phyloP scores from a whole-genome alignment of 257 asterid species.

The Nemophila menziesii region DNA sequence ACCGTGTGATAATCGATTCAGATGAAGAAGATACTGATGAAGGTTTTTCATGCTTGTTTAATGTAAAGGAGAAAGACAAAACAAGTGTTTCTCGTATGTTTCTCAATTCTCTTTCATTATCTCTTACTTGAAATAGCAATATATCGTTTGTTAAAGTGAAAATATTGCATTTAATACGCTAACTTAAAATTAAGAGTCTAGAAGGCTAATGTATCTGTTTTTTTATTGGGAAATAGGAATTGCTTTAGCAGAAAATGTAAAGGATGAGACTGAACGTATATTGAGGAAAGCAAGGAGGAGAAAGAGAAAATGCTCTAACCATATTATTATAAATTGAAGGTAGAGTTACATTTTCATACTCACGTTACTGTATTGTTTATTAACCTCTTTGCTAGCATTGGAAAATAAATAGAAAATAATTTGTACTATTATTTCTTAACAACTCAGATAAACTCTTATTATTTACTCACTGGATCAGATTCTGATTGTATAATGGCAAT shows the following conservation, averaged over 20 bases:
- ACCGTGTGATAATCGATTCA: slow-evolving; percentile 30
- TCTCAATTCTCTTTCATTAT: slow-evolving; percentile 8
- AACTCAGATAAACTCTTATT: neutral
- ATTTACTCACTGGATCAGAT: neutral
- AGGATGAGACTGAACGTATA: slow-evolving; percentile 53
- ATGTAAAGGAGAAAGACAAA: slow-evolving; percentile 36
- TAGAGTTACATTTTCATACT: slow-evolving; percentile 8
- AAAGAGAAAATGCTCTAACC: slow-evolving; percentile 59
- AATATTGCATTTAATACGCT: neutral
- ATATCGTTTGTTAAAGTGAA: too few species aligned
- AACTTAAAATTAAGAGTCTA: neutral
- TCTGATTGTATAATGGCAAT: neutral
- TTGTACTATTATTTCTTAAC: slow-evolving; percentile 1
- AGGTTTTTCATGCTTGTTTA: slow-evolving; percentile 56
- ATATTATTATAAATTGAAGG: slow-evolving; percentile 65
- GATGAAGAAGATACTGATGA: slow-evolving; percentile 78
- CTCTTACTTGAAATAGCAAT: slow-evolving; percentile 1
- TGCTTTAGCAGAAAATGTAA: slow-evolving; percentile 34
- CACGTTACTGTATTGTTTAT: slow-evolving; percentile 1
- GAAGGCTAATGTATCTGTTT: slow-evolving; percentile 3
- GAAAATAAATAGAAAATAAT: neutral
- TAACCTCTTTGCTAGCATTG: neutral
- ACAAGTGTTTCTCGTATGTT: slow-evolving; percentile 2
- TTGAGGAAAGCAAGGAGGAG: slow-evolving; percentile 78
- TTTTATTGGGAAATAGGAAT: slow-evolving; percentile 21